Percentiles rank a stretch among this genome's conserved stretches.
Conservation (phyloP, 352 stramenopile genomes). For the Globisporangium alternatum region DNA sequence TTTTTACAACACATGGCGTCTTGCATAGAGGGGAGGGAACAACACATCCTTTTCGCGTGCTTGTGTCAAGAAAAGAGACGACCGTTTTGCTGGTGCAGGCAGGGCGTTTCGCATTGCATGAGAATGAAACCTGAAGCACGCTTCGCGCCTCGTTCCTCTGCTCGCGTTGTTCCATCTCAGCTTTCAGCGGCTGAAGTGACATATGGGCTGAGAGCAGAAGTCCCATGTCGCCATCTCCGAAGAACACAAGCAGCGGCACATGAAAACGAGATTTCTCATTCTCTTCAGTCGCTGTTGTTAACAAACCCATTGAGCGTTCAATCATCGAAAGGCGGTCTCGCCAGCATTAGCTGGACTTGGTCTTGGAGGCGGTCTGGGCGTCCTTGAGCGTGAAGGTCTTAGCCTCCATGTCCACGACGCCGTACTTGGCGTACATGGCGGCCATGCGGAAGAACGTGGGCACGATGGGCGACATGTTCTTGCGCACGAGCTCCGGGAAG, state of each 20-base stretch:
- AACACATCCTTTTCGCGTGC: no score
- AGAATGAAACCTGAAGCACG: background rate
- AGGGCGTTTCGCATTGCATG: background rate
- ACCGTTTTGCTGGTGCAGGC: background rate
- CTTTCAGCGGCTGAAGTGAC: no score
- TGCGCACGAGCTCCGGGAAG: conserved; percentile 74
- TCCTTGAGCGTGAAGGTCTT: conserved; percentile 77
- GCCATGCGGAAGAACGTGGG: conserved; percentile 58
- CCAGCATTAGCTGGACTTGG: conserved; percentile 16
- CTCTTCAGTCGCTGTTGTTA: background rate
- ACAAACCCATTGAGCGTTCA: no score
- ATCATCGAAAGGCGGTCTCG: background rate
- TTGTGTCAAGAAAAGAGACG: background rate
- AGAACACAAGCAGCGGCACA: background rate
- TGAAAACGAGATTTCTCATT: background rate
- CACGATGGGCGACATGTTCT: conserved; percentile 68
- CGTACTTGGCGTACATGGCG: conserved; percentile 66
- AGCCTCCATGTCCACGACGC: conserved; percentile 56
- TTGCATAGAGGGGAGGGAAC: background rate
- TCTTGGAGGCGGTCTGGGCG: conserved; percentile 29
- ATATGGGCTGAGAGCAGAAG: no score
- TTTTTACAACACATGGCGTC: background rate
- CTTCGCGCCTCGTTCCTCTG: background rate
- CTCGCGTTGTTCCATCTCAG: background rate
- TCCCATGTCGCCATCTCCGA: no score